phyloP scores from a whole-genome alignment of 2,329 filamentous ascomycete genomes.

The Neofusicoccum umdonicola region DNA sequence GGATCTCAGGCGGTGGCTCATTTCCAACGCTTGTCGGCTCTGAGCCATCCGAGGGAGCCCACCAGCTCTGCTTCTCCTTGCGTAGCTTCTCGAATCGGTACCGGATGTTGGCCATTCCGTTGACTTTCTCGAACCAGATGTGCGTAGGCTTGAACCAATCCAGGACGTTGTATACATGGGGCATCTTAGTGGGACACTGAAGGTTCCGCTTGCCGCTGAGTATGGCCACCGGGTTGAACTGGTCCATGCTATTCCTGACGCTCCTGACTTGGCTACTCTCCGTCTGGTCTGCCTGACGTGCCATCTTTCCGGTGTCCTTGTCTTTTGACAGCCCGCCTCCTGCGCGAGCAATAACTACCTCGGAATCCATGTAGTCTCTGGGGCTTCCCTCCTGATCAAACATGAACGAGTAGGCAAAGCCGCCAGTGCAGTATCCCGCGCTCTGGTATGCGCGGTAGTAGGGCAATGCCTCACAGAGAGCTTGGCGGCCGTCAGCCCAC shows the following conservation, averaged over 20 bases:
- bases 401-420: slow-evolving; percentile 57
- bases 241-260: slow-evolving; percentile 47
- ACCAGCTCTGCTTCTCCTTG: slow-evolving; percentile 56
- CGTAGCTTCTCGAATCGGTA: slow-evolving; percentile 66
- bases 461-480: slow-evolving; percentile 61
- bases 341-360: slow-evolving; percentile 63
- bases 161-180: slow-evolving; percentile 63
- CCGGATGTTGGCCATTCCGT: slow-evolving; percentile 49
- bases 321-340: slow-evolving; percentile 55
- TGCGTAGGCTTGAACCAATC: slow-evolving; percentile 68
- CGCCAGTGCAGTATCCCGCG: slow-evolving; percentile 53
- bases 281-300: slow-evolving; percentile 48
- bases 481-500: slow-evolving; percentile 59
- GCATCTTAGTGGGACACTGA: slow-evolving; percentile 49
- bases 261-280: slow-evolving; percentile 37
- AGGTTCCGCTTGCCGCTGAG: slow-evolving; percentile 52
- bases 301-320: slow-evolving; percentile 45
- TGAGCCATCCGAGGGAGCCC: slow-evolving; percentile 40
- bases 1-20: slow-evolving; percentile 30
- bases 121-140: slow-evolving; percentile 63
- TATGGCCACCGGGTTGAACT: slow-evolving; percentile 49
- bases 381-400: slow-evolving; percentile 55
- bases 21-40: slow-evolving; percentile 32
- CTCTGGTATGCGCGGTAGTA: slow-evolving; percentile 63
- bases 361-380: slow-evolving; percentile 58